Conservation (phyloP, 2,329 filamentous ascomycete species). For the Colletotrichum sp. region DNA sequence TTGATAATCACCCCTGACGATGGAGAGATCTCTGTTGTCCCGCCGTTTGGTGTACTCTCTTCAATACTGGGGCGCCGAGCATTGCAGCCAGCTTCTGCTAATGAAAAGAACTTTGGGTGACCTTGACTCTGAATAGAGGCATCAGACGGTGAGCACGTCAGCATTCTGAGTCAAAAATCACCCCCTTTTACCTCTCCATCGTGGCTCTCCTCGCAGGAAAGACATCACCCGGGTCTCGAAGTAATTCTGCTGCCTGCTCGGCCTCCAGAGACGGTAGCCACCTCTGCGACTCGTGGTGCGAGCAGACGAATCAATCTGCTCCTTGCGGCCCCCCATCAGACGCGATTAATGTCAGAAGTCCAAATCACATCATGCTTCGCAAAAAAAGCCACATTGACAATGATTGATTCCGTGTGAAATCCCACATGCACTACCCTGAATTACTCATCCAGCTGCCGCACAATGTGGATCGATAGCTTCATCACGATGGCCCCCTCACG, state of each 20-base stretch:
- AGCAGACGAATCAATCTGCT: not conserved
- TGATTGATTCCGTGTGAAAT: not conserved
- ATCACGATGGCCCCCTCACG: not conserved
- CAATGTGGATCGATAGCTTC: not conserved
- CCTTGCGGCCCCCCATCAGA: not conserved
- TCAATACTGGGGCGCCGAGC: not conserved
- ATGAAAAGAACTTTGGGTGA: not conserved
- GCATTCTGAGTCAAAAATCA: not conserved
- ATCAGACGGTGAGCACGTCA: not conserved
- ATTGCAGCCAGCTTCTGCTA: not conserved
- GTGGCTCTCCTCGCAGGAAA: not conserved
- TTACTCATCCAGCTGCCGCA: too few relatives aligned
- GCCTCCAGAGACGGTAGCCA: not conserved
- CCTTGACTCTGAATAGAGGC: not conserved
- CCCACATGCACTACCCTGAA: not conserved
- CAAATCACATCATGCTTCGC: not conserved
- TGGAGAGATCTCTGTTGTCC: accelerated
- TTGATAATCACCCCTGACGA: not conserved
- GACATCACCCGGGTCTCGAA: not conserved
- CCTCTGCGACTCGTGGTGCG: not conserved
- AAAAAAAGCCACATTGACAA: not conserved
- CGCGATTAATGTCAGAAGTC: not conserved
- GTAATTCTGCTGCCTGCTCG: slow-evolving; percentile 16
- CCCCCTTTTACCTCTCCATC: not conserved
- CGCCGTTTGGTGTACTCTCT: not conserved